Conservation (phyloP, 805 yeast species). For the Alloascoidea africana region DNA sequence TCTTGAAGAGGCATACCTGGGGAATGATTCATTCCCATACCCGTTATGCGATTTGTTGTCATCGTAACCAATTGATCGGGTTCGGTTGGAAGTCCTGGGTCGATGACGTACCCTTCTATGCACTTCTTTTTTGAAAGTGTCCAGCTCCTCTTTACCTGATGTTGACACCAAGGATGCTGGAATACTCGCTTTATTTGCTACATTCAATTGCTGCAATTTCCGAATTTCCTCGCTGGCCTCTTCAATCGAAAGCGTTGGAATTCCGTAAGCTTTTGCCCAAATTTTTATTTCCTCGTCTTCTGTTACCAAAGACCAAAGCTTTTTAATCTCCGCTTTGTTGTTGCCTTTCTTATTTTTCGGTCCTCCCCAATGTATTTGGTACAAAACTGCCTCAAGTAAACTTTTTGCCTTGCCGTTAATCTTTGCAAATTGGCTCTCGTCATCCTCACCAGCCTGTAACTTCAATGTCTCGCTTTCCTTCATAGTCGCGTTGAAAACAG, state of each 20-base stretch:
- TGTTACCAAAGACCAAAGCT: neutral
- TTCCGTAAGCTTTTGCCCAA: slow-evolving; percentile 1
- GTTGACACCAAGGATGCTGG: neutral
- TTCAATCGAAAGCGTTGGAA: neutral
- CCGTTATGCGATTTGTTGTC: too few species aligned
- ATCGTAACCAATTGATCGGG: too few species aligned
- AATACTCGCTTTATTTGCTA: too few species aligned
- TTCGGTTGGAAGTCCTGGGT: neutral
- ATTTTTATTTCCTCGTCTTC: slow-evolving; percentile 1
- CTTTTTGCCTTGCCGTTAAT: neutral
- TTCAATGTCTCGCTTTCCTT: slow-evolving; percentile 1
- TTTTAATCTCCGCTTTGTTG: neutral
- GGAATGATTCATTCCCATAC: too few species aligned
- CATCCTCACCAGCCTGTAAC: neutral
- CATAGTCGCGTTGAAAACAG: neutral
- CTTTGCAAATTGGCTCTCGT: neutral
- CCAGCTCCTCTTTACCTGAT: neutral
- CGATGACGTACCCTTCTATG: slow-evolving; percentile 1
- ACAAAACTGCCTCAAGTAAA: neutral
- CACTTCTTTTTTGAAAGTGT: neutral
- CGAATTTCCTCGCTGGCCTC: neutral
- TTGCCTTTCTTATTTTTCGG: too few species aligned
- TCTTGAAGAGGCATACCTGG: neutral
- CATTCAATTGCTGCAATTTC: neutral
- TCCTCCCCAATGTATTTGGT: neutral